Percentiles rank a stretch among this genome's conserved stretches.
Evolutionary conservation across 2,329 filamentous ascomycete species (phyloP).

Genomic region (Fusarium falciforme): DNA sequence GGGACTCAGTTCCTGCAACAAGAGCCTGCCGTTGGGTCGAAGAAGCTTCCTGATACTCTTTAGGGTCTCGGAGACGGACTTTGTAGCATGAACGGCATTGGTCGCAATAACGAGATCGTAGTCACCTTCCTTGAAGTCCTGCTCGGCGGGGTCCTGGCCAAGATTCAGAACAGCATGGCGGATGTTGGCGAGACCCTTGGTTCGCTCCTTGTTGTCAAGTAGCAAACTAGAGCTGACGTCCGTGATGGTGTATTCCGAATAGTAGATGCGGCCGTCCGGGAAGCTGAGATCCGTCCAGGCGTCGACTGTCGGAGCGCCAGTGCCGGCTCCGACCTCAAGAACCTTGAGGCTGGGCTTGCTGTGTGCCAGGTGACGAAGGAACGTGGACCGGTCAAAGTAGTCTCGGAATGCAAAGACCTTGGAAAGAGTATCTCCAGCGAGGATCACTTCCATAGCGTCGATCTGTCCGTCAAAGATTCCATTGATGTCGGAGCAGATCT

Average conservation of each 20-base stretch:
- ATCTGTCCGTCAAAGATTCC: slow-evolving; percentile 39
- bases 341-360: slow-evolving; percentile 47
- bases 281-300: slow-evolving; percentile 45
- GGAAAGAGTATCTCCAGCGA: slow-evolving; percentile 45
- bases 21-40: slow-evolving; percentile 45
- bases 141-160: background rate
- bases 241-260: slow-evolving; percentile 48
- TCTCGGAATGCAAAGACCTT: slow-evolving; percentile 44
- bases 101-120: slow-evolving; percentile 8
- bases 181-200: slow-evolving; percentile 30
- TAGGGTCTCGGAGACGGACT: slow-evolving; percentile 39
- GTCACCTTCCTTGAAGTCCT: background rate
- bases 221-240: slow-evolving; percentile 45
- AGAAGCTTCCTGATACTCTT: slow-evolving; percentile 49
- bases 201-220: slow-evolving; percentile 42
- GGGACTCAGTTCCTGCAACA: slow-evolving; percentile 45
- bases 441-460: slow-evolving; percentile 47
- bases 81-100: slow-evolving; percentile 50
- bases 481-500: slow-evolving; percentile 13
- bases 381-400: slow-evolving; percentile 35
- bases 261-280: slow-evolving; percentile 27
- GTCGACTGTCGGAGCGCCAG: slow-evolving; percentile 47
- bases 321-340: slow-evolving; percentile 57
- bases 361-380: slow-evolving; percentile 37
- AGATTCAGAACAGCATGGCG: background rate